Evolutionary conservation across 1,139 yeast genomes (phyloP), one percentile per base, ranked within the genome.

Genomic region (Suhomyces panamericanus): DNA sequence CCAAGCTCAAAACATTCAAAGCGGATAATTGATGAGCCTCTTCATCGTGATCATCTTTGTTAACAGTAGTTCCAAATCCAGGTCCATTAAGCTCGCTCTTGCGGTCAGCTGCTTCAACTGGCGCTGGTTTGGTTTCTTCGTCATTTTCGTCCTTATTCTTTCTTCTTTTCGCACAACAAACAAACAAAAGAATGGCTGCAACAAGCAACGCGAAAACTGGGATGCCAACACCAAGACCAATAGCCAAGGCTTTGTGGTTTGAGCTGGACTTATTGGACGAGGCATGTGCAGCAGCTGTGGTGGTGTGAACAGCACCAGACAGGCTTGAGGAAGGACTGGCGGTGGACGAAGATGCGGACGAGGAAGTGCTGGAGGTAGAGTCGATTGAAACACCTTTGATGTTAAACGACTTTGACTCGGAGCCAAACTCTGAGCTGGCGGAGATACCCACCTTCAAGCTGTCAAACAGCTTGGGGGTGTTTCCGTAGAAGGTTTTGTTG

Each of bases 161-260:
- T 54, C 75, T 74, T 59, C 74, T 75, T 47, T 75, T 75, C 50
- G 75, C 66, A 62, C 87, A 80, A 58, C 87, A 81, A 61, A 82
- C 77, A 58, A 80, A 68, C 28, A 86, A 55, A 10, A 89, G 43
- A 1, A 85, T 45, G 0, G 73, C 70, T 2, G 75, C 69, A 0
- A 79, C 59, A 1, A 79, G 58, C 9, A 87, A 56, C 0, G 78
- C 69, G 20, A 73, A 74, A 0, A 79, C 63, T 1, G 96, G 96
- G 41, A 91, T 76, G 6, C 86, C 87, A n/a, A 87, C 93, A 43
- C 96, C 97, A 50, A 91, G 78, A 1, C 90, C 95, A 58, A 91
- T 86, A 0, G 96, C 96, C 17, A 88, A 70, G 6, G 78, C 75
- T 51, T 76, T 76, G 41, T 66, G 69, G 38, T 53, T 65, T 8